Evolutionary conservation across 1,139 yeast species (phyloP), one percentile per base, ranked within the genome.

Genomic region (Yamadazyma epiphylla): DNA sequence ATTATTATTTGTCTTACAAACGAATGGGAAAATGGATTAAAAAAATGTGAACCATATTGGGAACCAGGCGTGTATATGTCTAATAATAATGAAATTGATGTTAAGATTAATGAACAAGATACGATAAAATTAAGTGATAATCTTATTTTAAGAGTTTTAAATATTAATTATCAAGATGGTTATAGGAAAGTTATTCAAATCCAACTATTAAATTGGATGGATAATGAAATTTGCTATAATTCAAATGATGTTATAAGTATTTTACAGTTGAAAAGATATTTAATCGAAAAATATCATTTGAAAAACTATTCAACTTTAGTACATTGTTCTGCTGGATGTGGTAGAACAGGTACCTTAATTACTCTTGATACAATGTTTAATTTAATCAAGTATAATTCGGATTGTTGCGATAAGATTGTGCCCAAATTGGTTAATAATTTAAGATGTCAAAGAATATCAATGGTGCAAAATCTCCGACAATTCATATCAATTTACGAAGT

Each of bases 271-370:
- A 74, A 70, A 41, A 46, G 58, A 10, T 43, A 49, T 27, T 37
- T 72, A 12, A 43, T 58, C 33, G 31, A 48, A 10, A 28, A 36
- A 4, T 35, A 51, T 4, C 19, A 43, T 5, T 29, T 35, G 2
- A 28, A 24, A 4, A 46, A 43, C 12, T 51, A 47, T 33, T 80
- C 84, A 1, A 60, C 80, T 1, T 55, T 84, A 17, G 85, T 85
- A 7, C 95, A 87, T 53, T 86, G 96, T 53, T 80, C 89, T 4
- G 95, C 96, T 0, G 96, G 96, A 0, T 86, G 95, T 56, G 96
- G 96, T 3, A 72, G 96, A 42, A 86, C 95, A 0, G 95, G 96
- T 2, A 85, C 89, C 0, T 82, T 85, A 41, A 80, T 88, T 36
- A 71, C 94, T 0, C 68, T 84, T 22, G 95, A 86, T 54, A 65